phyloP scores from a whole-genome alignment of 2,329 filamentous ascomycete genomes.

The Trichoderma sp. region DNA sequence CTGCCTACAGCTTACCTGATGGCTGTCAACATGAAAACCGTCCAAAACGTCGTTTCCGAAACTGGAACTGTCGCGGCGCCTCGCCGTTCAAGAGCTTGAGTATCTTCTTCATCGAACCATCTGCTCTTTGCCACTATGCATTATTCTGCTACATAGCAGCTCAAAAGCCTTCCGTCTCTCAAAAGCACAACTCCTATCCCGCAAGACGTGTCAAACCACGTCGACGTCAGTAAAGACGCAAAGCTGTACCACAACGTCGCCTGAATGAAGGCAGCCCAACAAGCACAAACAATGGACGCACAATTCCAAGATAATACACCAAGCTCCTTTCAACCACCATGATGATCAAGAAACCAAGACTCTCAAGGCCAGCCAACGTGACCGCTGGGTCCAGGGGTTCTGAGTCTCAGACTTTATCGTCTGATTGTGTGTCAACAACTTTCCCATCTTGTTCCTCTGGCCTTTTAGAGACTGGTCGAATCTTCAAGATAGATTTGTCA shows the following conservation, averaged over 20 bases:
- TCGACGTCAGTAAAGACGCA: no score
- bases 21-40: no score
- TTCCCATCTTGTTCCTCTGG: background rate
- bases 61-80: no score
- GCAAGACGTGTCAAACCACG: no score
- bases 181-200: background rate
- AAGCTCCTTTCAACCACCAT: background rate
- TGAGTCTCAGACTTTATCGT: background rate
- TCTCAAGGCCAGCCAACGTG: no score
- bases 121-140: background rate
- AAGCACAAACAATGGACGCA: no score
- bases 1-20: no score
- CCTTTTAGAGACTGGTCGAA: background rate
- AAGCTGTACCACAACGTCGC: no score
- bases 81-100: background rate
- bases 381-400: background rate
- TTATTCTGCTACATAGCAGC: background rate
- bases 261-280: no score
- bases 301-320: background rate
- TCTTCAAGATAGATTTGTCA: background rate
- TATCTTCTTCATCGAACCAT: background rate
- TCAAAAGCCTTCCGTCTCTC: no score
- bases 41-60: no score
- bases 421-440: no score
- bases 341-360: background rate